phyloP scores from a whole-genome alignment of 2,329 filamentous ascomycete species.

The Exophiala xenobiotica region DNA sequence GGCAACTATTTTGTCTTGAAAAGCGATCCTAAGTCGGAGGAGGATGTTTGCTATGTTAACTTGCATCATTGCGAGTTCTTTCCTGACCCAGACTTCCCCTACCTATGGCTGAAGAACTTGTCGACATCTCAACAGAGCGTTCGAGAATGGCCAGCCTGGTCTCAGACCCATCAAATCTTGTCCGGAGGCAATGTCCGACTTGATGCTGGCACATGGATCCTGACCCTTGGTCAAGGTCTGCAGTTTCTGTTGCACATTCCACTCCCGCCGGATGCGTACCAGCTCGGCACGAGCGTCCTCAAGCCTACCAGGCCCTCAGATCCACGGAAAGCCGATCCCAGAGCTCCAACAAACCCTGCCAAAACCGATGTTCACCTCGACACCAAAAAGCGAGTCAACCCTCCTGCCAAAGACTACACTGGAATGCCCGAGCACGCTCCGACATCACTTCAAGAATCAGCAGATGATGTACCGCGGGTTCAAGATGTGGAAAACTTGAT shows the following conservation, averaged over 20 bases:
- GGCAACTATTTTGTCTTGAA: neutral
- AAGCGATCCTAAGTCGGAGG: neutral
- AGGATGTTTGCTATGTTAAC: neutral
- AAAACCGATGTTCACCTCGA: too few species aligned
- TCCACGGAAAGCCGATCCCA: too few species aligned
- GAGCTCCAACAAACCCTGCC: too few species aligned
- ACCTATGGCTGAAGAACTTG: neutral
- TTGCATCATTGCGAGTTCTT: neutral
- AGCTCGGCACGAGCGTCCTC: too few species aligned
- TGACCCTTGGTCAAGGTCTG: neutral
- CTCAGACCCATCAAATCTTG: neutral
- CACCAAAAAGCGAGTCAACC: too few species aligned
- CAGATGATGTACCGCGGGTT: too few species aligned
- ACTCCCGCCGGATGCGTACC: conserved; percentile 22
- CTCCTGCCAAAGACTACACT: too few species aligned
- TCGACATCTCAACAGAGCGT: neutral
- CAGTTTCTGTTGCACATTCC: neutral
- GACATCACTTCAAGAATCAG: too few species aligned
- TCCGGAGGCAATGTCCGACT: neutral
- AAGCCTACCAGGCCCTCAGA: too few species aligned
- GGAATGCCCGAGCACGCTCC: too few species aligned
- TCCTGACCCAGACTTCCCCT: neutral
- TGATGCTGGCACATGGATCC: neutral
- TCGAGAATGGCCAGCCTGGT: neutral
- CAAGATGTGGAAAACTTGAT: too few species aligned